phyloP scores from a whole-genome alignment of 768 basidiomycete species.

The Leccinum boreale region DNA sequence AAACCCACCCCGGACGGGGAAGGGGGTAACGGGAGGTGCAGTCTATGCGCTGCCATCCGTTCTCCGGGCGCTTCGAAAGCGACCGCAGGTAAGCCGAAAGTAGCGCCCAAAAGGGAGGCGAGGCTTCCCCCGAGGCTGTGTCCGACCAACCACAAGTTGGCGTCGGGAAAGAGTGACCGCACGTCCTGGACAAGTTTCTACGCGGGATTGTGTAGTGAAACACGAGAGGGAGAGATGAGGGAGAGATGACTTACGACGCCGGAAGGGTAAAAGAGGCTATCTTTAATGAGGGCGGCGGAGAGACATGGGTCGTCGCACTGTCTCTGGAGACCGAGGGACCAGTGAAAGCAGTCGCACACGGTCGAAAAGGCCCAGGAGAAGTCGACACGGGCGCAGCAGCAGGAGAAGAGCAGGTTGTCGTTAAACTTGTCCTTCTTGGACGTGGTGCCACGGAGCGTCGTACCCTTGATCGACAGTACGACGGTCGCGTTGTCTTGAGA shows the following conservation, averaged over 20 bases:
- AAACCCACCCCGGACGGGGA: constrained; percentile 1
- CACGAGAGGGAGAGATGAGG: not conserved
- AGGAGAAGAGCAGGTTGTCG: constrained; percentile 85
- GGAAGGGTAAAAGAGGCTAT: constrained; percentile 88
- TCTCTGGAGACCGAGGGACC: constrained; percentile 48
- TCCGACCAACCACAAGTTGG: constrained; percentile 61
- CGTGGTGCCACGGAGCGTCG: constrained; percentile 80
- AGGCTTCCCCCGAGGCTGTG: constrained; percentile 64
- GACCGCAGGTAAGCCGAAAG: constrained; percentile 63
- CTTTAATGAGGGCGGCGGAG: constrained; percentile 77
- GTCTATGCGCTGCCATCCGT: constrained; percentile 53
- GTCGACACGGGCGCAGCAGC: constrained; percentile 90
- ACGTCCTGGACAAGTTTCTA: constrained; percentile 59
- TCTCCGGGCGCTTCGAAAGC: constrained; percentile 68
- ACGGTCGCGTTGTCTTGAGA: constrained; percentile 77
- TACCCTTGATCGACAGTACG: constrained; percentile 88
- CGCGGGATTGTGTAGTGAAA: constrained; percentile 8
- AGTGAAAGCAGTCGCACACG: constrained; percentile 81
- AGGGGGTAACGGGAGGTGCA: constrained; percentile 59
- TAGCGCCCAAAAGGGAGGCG: constrained; percentile 59
- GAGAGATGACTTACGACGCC: constrained; percentile 61
- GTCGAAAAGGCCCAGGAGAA: constrained; percentile 81
- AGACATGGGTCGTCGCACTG: constrained; percentile 81
- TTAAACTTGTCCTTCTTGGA: constrained; percentile 92
- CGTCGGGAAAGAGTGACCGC: constrained; percentile 51